phyloP scores from a whole-genome alignment of 2,329 filamentous ascomycete species.

The Purpureocillium takamizusanense region DNA sequence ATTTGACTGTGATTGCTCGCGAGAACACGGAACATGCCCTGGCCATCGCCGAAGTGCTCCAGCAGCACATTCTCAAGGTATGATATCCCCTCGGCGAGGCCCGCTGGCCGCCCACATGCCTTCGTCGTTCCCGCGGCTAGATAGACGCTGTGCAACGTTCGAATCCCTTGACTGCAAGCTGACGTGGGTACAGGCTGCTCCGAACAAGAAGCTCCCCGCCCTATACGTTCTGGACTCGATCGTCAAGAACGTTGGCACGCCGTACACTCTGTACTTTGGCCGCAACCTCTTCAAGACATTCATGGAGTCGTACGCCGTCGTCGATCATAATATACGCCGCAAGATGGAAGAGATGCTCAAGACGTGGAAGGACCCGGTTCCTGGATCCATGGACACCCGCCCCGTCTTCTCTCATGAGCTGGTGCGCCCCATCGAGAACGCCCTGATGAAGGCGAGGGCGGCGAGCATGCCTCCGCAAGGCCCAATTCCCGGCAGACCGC shows the following conservation, averaged over 20 bases:
- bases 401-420: conserved; percentile 86
- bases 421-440: conserved; percentile 87
- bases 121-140: too few species aligned
- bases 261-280: conserved; percentile 91
- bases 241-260: conserved; percentile 96
- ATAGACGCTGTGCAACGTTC: too few species aligned
- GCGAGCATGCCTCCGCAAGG: conserved; percentile 47
- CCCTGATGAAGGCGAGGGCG: conserved; percentile 71
- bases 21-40: conserved; percentile 95
- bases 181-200: conserved; percentile 56
- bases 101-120: too few species aligned
- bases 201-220: conserved; percentile 85
- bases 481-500: conserved; percentile 34
- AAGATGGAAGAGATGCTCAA: conserved; percentile 97
- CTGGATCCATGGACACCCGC: conserved; percentile 83
- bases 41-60: conserved; percentile 81
- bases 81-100: conserved; percentile 24
- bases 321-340: conserved; percentile 71
- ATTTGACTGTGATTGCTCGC: conserved; percentile 92
- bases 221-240: conserved; percentile 97
- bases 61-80: conserved; percentile 93
- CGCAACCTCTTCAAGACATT: conserved; percentile 88
- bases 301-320: conserved; percentile 90
- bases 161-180: too few species aligned
- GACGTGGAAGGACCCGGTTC: conserved; percentile 96